Evolutionary conservation across 768 basidiomycete species (phyloP), one percentile per base, ranked within the genome.

Genomic region (Terana coerulea): DNA sequence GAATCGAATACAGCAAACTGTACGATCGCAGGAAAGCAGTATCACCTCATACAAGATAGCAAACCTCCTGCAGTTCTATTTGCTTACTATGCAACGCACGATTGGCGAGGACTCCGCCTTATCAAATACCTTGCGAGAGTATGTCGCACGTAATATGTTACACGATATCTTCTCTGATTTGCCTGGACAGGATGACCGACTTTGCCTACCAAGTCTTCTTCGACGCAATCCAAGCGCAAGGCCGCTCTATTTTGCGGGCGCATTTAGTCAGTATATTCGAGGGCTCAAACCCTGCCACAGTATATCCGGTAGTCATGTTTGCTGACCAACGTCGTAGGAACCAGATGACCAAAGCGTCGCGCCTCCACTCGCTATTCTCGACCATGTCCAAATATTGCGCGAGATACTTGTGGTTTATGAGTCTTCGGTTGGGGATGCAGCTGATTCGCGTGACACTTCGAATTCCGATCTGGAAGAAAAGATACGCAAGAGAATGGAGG

Each of bases 31-130:
- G 64, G 95, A 98, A 67, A 94, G 91, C 59, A 86, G 88, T 53
- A 92, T 98, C 52, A 81, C 87, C 39, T 83, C 89, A 0, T 99
- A 93, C 72, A 94, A 91, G 66, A 84, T 98, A 46, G 86, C 92
- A 41, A 98, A 95, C 60, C 74, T 98, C n/a, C 69, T 99, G 8
- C 91, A 95, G 58, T 99, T 98, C 64, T 99, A 98, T 66, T 72
- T 86, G 63, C 67, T 93, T 28, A 98, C 94, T 4, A 97, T 99
- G 93, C 78, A 82, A 44, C 78, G 91, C 42, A 98, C 95, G 1
- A 86, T 98, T 36, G 97, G 97, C 0, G 76, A 80, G n/a, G 74
- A 87, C 3, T 91, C 95, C 1, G 52, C 88, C 39, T 72, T 98
- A 48, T 86, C 87, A 1, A 77, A 72, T 51, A 86, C 88, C 0